Evolutionary conservation across 345 rosid genomes (phyloP).

Genomic region (Salix dunnii): DNA sequence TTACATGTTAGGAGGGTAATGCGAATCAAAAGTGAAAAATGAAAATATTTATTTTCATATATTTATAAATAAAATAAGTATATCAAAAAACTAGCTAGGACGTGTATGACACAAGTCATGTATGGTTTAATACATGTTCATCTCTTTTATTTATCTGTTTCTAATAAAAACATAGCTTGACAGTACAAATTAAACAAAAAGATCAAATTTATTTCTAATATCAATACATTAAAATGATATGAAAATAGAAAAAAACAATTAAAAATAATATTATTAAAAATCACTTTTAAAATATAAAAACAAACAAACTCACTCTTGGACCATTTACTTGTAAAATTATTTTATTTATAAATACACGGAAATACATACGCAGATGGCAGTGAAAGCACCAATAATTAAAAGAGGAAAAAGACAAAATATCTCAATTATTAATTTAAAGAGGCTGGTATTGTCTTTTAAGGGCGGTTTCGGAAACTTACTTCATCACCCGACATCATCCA

Average conservation of each 20-base stretch:
- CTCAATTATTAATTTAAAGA: background rate
- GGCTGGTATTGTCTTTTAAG: background rate
- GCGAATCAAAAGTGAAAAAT: too few species aligned
- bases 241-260: too few species aligned
- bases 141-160: slow-evolving; percentile 7
- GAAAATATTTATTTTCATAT: too few species aligned
- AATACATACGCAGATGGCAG: background rate
- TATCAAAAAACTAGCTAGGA: too few species aligned
- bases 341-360: background rate
- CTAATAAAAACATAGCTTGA: slow-evolving; percentile 10
- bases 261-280: too few species aligned
- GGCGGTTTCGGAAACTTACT: slow-evolving; percentile 41
- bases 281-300: background rate
- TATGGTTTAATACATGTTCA: slow-evolving; percentile 8
- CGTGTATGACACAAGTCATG: background rate
- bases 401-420: background rate
- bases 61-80: too few species aligned
- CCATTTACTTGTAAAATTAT: slow-evolving; percentile 53
- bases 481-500: slow-evolving; percentile 93
- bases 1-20: too few species aligned
- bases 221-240: background rate
- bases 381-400: too few species aligned
- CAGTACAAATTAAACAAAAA: background rate
- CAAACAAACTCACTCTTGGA: slow-evolving; percentile 21
- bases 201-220: slow-evolving; percentile 7